phyloP scores from a whole-genome alignment of 2,329 filamentous ascomycete species.

The Fusarium subglutinans region DNA sequence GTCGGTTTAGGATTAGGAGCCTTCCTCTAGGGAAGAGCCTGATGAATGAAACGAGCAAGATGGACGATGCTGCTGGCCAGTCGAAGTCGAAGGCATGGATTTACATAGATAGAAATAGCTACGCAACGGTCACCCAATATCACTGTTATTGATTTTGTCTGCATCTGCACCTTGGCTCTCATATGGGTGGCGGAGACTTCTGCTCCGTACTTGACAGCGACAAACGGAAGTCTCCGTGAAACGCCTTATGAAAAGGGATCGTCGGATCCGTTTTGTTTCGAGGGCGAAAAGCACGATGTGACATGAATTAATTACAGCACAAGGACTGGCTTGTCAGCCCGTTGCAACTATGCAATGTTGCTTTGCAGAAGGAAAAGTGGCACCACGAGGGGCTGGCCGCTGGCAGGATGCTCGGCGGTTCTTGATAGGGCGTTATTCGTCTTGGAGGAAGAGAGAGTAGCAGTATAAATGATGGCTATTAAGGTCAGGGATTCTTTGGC shows the following conservation, averaged over 20 bases:
- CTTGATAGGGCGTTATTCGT: constrained; percentile 14
- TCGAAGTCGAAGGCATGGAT: constrained; percentile 36
- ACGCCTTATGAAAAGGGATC: constrained; percentile 29
- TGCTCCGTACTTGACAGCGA: background rate
- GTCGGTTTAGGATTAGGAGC: constrained; percentile 37
- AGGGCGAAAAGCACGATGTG: constrained; percentile 26
- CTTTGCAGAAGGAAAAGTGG: constrained; percentile 33
- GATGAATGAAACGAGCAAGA: constrained; percentile 45
- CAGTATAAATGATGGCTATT: constrained; percentile 10
- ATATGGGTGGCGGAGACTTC: background rate
- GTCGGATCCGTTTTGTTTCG: constrained; percentile 37
- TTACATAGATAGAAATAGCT: constrained; percentile 42
- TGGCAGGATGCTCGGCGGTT: constrained; percentile 28
- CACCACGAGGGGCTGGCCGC: constrained; percentile 27
- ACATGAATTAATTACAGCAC: constrained; percentile 38
- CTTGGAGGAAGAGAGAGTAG: background rate
- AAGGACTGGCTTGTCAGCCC: constrained; percentile 19
- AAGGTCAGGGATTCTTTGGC: constrained; percentile 23
- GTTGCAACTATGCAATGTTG: constrained; percentile 36
- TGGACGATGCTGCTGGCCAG: constrained; percentile 44
- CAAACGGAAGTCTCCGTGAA: constrained; percentile 19
- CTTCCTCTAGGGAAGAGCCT: constrained; percentile 30
- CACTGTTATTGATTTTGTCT: constrained; percentile 18
- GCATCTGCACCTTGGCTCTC: background rate
- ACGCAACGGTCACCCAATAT: constrained; percentile 37